Percentiles rank a stretch among this genome's conserved stretches.
Conservation (phyloP, 306 rosid species). For the Mucuna pruriens region DNA sequence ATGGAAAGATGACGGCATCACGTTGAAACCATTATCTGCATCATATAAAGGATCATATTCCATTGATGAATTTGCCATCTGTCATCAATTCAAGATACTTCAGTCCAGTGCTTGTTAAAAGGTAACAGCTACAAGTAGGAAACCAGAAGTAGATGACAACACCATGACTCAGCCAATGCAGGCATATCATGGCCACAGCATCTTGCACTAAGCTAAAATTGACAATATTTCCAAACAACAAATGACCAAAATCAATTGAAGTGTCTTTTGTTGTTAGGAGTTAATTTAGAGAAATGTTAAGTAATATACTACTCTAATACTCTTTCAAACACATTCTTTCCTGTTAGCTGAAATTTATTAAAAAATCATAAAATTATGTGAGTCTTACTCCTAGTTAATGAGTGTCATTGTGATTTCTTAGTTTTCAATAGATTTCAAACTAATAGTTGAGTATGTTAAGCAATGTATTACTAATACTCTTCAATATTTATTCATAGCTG, state of each 20-base stretch:
- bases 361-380: background rate
- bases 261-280: background rate
- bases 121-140: slow-evolving; percentile 2
- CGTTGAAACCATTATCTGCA: slow-evolving; percentile 77
- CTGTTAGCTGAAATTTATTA: background rate
- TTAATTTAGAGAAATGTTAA: background rate
- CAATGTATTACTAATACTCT: background rate
- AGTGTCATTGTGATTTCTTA: background rate
- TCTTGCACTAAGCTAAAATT: background rate
- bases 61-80: slow-evolving; percentile 76
- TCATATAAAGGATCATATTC: slow-evolving; percentile 79
- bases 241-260: slow-evolving; percentile 13
- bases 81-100: slow-evolving; percentile 47
- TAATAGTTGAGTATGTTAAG: background rate
- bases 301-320: background rate
- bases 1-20: slow-evolving; percentile 91
- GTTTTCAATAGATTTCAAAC: background rate
- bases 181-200: background rate
- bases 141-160: slow-evolving; percentile 7
- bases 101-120: slow-evolving; percentile 20
- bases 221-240: background rate
- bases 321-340: background rate
- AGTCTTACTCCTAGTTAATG: background rate
- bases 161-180: background rate
- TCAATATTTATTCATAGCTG: background rate